Percentiles rank a stretch among this genome's conserved stretches.
Evolutionary conservation across 306 rosid species (phyloP).

Genomic region (Delonix regia): DNA sequence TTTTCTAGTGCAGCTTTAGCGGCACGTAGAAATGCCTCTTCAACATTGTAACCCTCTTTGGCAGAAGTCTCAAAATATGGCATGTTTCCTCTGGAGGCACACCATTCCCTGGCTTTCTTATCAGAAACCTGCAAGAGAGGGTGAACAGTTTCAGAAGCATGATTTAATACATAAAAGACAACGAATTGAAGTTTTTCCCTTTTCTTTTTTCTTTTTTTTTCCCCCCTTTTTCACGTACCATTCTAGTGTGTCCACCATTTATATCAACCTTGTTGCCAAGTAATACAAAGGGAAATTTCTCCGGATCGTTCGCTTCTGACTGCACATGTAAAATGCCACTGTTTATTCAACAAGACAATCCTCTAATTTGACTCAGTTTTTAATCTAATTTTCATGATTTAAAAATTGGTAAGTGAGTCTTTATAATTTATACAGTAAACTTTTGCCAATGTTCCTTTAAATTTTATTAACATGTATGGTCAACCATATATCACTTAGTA

Average conservation of each 20-base stretch:
- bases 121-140: background rate
- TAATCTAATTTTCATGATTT: too few relatives aligned
- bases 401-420: too few relatives aligned
- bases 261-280: slow-evolving; percentile 19
- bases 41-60: slow-evolving; percentile 2
- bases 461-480: too few relatives aligned
- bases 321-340: background rate
- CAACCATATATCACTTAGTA: too few relatives aligned
- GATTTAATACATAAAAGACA: background rate
- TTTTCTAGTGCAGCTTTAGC: slow-evolving; percentile 8
- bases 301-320: background rate
- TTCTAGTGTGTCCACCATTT: background rate
- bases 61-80: slow-evolving; percentile 22
- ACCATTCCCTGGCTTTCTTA: slow-evolving; percentile 6
- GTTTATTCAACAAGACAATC: background rate
- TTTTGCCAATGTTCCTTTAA: too few relatives aligned
- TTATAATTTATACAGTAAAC: too few relatives aligned
- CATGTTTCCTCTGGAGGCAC: slow-evolving; percentile 14
- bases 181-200: background rate
- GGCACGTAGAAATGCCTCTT: slow-evolving; percentile 18
- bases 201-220: background rate
- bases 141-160: background rate
- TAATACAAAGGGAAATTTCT: slow-evolving; percentile 4
- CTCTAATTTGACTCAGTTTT: too few relatives aligned
- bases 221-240: background rate